Conservation (phyloP, 352 stramenopile species). For the Phytophthora brassicae region DNA sequence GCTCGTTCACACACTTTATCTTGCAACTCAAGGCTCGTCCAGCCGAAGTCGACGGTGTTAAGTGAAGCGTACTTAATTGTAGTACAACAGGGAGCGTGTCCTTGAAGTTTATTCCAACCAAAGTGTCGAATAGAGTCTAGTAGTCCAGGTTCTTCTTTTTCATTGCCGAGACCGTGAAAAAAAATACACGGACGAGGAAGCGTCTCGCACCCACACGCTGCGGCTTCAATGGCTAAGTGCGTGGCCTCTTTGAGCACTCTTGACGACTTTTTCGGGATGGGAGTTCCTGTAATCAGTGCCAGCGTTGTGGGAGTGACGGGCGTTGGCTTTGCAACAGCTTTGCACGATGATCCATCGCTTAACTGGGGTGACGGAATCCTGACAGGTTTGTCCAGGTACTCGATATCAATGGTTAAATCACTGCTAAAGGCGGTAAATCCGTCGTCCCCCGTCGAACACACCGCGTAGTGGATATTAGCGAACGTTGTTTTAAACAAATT, state of each 20-base stretch:
- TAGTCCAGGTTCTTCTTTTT: conserved; percentile 20
- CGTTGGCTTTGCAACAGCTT: not conserved
- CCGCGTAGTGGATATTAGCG: conserved; percentile 20
- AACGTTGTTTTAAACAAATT: conserved; percentile 35
- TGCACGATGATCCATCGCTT: conserved; percentile 6
- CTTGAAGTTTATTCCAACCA: conserved; percentile 20
- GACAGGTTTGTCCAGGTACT: conserved; percentile 20
- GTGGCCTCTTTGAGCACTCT: conserved; percentile 12
- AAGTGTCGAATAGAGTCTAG: conserved; percentile 25
- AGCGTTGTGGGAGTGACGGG: conserved; percentile 13
- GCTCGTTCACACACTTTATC: conserved; percentile 36
- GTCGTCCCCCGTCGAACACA: conserved; percentile 21
- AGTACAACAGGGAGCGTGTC: conserved; percentile 21
- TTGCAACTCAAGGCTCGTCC: conserved; percentile 42
- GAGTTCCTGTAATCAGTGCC: conserved; percentile 15
- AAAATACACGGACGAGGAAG: conserved; percentile 31
- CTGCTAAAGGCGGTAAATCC: conserved; percentile 35
- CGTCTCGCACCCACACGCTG: conserved; percentile 23
- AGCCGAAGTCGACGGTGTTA: conserved; percentile 54
- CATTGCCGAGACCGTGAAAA: conserved; percentile 30
- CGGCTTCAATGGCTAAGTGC: conserved; percentile 15
- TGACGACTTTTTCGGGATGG: not conserved
- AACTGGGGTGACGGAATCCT: not conserved
- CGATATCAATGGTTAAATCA: conserved; percentile 35
- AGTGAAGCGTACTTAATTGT: conserved; percentile 44